Conservation (phyloP, 2,329 filamentous ascomycete species). For the Scedosporium aurantiacum region DNA sequence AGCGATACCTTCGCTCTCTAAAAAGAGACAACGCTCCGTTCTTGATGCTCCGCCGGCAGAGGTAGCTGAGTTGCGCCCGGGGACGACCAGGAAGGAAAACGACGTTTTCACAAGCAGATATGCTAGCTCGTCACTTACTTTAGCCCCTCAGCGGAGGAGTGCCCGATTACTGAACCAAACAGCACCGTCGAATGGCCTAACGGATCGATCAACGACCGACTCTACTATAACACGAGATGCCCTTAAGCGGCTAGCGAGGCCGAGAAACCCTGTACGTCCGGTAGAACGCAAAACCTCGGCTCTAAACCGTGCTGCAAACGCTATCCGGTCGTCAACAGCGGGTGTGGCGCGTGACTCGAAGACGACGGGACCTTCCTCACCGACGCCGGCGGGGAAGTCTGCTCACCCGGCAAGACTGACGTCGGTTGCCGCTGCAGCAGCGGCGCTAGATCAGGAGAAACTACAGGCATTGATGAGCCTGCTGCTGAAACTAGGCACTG, state of each 20-base stretch:
- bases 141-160: constrained; percentile 11
- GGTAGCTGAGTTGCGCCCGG: neutral
- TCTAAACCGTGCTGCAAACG: constrained; percentile 2
- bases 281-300: constrained; percentile 3
- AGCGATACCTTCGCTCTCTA: neutral
- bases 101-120: constrained; percentile 6
- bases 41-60: constrained; percentile 3
- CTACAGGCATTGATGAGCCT: constrained; percentile 8
- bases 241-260: constrained; percentile 4
- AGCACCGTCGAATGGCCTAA: neutral
- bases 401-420: constrained; percentile 1
- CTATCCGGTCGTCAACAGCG: neutral
- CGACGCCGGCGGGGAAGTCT: constrained; percentile 1
- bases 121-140: constrained; percentile 6
- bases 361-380: neutral
- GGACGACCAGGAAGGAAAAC: constrained; percentile 6
- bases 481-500: constrained; percentile 9
- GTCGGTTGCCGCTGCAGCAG: constrained; percentile 2
- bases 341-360: neutral
- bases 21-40: constrained; percentile 7
- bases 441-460: constrained; percentile 5
- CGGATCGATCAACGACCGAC: constrained; percentile 4
- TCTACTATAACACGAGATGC: neutral
- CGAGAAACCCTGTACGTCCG: constrained; percentile 2
- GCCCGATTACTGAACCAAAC: constrained; percentile 10